phyloP scores from a whole-genome alignment of 352 stramenopile genomes.

The Pythium aquatile region DNA sequence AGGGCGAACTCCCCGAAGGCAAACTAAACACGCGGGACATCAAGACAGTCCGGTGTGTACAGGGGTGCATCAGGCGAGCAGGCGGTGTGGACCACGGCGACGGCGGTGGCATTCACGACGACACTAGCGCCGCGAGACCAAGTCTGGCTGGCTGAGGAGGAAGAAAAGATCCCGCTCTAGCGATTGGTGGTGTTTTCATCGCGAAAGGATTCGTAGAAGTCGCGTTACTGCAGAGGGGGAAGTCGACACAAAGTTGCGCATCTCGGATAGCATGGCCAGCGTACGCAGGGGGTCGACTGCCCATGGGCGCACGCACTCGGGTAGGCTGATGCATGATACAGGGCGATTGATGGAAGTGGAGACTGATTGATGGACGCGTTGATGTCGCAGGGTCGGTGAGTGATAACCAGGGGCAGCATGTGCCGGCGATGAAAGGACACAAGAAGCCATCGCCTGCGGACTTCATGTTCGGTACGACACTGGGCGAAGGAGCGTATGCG shows the following conservation, averaged over 20 bases:
- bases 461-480: conserved; percentile 88
- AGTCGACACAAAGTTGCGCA: no score
- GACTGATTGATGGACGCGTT: neutral
- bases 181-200: no score
- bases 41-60: no score
- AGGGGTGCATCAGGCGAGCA: no score
- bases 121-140: no score
- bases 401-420: conserved; percentile 22
- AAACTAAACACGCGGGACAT: no score
- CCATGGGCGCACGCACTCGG: conserved; percentile 14
- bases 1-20: no score
- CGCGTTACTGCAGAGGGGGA: no score
- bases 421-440: conserved; percentile 9
- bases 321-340: neutral
- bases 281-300: conserved; percentile 20
- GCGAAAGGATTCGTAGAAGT: neutral
- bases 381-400: conserved; percentile 9
- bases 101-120: no score
- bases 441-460: conserved; percentile 77
- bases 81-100: no score
- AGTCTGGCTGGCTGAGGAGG: no score
- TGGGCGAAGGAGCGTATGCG: conserved; percentile 87
- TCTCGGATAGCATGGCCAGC: conserved; percentile 13
- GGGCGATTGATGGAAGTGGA: neutral
- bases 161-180: no score